Evolutionary conservation across 2,329 filamentous ascomycete species (phyloP).

Genomic region (Fusarium tuaranense): DNA sequence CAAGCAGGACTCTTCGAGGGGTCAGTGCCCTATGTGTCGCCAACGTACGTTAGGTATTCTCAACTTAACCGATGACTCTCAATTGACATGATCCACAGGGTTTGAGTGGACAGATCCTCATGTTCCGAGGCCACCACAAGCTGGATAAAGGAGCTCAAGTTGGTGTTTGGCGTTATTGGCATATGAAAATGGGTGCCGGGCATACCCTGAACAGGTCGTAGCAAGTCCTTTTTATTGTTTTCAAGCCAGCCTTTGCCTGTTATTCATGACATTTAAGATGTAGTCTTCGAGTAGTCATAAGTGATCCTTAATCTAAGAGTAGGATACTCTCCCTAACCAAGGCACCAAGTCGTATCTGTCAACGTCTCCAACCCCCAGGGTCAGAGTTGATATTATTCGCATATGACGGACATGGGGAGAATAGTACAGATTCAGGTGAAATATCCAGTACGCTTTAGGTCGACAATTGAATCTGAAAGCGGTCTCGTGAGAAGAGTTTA

Average conservation of each 20-base stretch:
- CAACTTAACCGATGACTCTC: background rate
- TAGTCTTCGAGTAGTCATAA: background rate
- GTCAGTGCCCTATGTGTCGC: constrained; percentile 97
- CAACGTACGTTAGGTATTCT: constrained; percentile 72
- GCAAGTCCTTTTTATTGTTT: background rate
- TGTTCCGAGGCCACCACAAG: constrained; percentile 46
- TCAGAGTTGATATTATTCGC: background rate
- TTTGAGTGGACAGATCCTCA: constrained; percentile 57
- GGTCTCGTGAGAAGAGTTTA: background rate
- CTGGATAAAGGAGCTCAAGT: constrained; percentile 39
- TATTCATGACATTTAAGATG: background rate
- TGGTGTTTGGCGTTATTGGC: constrained; percentile 40
- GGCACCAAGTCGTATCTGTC: background rate
- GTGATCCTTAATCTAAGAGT: background rate
- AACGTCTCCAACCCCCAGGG: background rate
- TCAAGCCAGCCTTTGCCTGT: background rate
- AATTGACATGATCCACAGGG: constrained; percentile 43
- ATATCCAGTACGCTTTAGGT: background rate
- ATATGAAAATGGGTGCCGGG: constrained; percentile 16
- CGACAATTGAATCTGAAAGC: background rate
- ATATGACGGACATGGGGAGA: background rate
- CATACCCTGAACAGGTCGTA: constrained; percentile 16
- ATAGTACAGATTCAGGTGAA: background rate
- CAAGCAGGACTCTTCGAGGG: constrained; percentile 91
- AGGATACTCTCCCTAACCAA: background rate